Evolutionary conservation across 192 early-diverging fungal species (phyloP).

Genomic region (Coemansia reversa): DNA sequence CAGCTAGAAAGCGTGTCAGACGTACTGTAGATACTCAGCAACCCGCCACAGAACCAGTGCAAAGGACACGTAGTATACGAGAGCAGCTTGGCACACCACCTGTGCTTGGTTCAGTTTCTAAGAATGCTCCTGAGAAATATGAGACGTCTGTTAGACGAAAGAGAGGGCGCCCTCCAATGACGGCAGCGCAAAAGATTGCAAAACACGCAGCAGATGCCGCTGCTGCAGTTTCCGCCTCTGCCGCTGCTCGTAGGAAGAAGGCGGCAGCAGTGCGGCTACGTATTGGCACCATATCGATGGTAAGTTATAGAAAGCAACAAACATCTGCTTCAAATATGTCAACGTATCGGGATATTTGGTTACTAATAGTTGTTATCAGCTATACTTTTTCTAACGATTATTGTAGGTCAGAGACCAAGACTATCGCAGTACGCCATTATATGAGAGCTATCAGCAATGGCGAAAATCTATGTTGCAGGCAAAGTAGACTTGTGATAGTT

Average conservation of each 20-base stretch:
- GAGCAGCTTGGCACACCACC: conserved; percentile 7
- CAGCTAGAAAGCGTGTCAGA: conserved; percentile 10
- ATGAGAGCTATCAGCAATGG: not conserved
- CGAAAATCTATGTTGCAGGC: not conserved
- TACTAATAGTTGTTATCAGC: not conserved
- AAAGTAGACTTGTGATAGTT: not conserved
- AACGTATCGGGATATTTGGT: not conserved
- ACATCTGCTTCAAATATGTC: not conserved
- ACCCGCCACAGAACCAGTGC: conserved; percentile 1
- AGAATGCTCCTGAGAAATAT: not conserved
- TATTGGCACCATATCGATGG: conserved; percentile 45
- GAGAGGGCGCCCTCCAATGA: conserved; percentile 14
- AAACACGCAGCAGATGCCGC: conserved; percentile 4
- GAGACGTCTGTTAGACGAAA: conserved; percentile 11
- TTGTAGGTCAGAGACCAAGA: not conserved
- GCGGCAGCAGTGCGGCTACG: conserved; percentile 21
- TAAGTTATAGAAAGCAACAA: conserved; percentile 1
- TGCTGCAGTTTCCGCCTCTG: not conserved
- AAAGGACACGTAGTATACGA: not conserved
- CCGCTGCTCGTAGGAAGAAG: conserved; percentile 9
- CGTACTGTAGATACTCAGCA: not conserved
- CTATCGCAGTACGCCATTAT: not conserved
- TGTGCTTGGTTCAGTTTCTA: not conserved
- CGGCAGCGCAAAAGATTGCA: conserved; percentile 5
- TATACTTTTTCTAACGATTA: not conserved